Percentiles rank a stretch among this genome's conserved stretches.
Conservation (phyloP, 2,329 filamentous ascomycete genomes). For the Ceratocystis colombiana region DNA sequence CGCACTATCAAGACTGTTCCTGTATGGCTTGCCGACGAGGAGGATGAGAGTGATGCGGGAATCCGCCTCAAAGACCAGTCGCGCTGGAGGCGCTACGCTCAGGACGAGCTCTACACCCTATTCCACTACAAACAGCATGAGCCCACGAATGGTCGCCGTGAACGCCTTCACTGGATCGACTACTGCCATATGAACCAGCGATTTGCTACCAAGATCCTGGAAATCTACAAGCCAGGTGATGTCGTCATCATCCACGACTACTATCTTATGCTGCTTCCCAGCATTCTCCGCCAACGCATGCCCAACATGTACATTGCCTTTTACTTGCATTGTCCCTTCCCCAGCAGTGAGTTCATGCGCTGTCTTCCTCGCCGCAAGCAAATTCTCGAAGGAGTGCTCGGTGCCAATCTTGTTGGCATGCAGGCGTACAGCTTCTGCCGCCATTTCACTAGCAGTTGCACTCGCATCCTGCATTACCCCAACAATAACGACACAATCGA, state of each 20-base stretch:
- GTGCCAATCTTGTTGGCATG: constrained; percentile 87
- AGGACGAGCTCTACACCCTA: constrained; percentile 82
- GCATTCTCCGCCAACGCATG: constrained; percentile 72
- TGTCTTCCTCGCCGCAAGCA: constrained; percentile 84
- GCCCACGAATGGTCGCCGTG: constrained; percentile 71
- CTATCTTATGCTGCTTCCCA: constrained; percentile 80
- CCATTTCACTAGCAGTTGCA: constrained; percentile 91
- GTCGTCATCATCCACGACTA: constrained; percentile 91
- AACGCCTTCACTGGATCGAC: constrained; percentile 78
- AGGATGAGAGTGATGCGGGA: constrained; percentile 55
- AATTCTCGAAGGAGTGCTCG: constrained; percentile 77
- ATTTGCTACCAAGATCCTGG: constrained; percentile 80
- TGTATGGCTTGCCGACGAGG: constrained; percentile 78
- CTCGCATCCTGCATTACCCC: constrained; percentile 78
- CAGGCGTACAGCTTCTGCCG: constrained; percentile 92
- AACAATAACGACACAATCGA: constrained; percentile 78
- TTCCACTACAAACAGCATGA: constrained; percentile 96
- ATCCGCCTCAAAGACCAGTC: constrained; percentile 70
- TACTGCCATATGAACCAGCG: constrained; percentile 88
- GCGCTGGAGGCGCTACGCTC: constrained; percentile 81
- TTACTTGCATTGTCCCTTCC: constrained; percentile 89
- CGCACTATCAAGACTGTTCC: constrained; percentile 71
- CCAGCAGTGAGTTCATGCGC: constrained; percentile 88
- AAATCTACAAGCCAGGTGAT: constrained; percentile 85
- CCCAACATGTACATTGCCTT: constrained; percentile 91